These are phyloP conservation scores for Hypholoma sublateritium DNA, from an alignment of 768 basidiomycete species.

Conservation along the genomic window DNA sequence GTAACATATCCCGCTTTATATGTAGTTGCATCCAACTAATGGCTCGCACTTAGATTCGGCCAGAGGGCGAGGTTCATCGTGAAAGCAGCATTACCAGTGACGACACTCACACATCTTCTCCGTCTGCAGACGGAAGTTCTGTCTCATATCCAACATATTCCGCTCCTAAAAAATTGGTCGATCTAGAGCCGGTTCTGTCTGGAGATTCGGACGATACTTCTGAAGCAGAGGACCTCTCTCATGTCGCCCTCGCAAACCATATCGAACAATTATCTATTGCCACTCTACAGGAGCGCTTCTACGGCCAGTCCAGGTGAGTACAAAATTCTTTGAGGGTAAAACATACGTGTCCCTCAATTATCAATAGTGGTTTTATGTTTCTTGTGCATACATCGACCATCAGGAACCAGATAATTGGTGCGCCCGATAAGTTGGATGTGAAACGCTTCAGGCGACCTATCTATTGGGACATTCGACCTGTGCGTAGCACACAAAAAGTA, in stretches of 20 bases:
- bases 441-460: slow-evolving; percentile 21
- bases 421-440: slow-evolving; percentile 24
- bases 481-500: slow-evolving; percentile 11
- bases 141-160: not conserved
- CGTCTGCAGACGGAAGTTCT: not conserved
- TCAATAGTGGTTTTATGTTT: slow-evolving; percentile 38
- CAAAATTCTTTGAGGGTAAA: not conserved
- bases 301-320: slow-evolving; percentile 37
- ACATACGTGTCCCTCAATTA: not conserved
- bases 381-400: slow-evolving; percentile 40
- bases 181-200: not conserved
- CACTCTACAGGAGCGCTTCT: slow-evolving; percentile 34
- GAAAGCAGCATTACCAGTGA: not conserved
- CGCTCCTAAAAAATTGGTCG: slow-evolving; percentile 13
- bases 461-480: slow-evolving; percentile 31
- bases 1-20: not conserved
- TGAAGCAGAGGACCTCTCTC: slow-evolving; percentile 30
- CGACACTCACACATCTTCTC: not conserved
- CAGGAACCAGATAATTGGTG: slow-evolving; percentile 25
- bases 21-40: not conserved
- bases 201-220: slow-evolving; percentile 13
- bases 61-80: not conserved
- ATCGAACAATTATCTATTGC: slow-evolving; percentile 29
- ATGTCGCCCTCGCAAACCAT: slow-evolving; percentile 31
- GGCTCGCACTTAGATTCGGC: not conserved